Percentiles rank a stretch among this genome's conserved stretches.
These are phyloP conservation scores for Candida pseudofarinosa DNA, from an alignment of 805 yeast genomes.

Conservation along the genomic window DNA sequence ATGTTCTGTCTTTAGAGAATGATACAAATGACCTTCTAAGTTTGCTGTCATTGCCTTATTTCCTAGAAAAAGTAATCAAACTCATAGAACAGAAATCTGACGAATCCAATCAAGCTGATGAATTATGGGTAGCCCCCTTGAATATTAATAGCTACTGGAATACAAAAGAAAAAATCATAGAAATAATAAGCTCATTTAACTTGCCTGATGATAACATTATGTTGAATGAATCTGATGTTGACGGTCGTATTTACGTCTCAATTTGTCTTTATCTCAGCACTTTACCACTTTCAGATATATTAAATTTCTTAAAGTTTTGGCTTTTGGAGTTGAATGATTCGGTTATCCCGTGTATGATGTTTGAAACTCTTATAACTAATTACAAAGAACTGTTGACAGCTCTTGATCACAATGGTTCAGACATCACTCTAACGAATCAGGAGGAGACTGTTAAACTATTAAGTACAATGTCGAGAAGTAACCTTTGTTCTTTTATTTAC, in stretches of 20 bases:
- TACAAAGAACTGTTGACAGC: conserved; percentile 11
- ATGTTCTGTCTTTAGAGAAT: conserved; percentile 11
- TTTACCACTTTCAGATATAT: conserved; percentile 7
- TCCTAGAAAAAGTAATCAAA: conserved; percentile 20
- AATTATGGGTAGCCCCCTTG: conserved; percentile 28
- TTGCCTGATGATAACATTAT: conserved; percentile 6
- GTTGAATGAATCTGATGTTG: conserved; percentile 18
- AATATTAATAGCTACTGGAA: conserved; percentile 32
- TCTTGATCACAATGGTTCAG: conserved; percentile 8
- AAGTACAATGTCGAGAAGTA: conserved; percentile 35
- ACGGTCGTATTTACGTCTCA: conserved; percentile 17
- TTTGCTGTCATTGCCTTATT: conserved; percentile 29
- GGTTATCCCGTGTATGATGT: conserved; percentile 37
- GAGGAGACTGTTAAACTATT: conserved; percentile 22
- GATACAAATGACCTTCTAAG: conserved; percentile 15
- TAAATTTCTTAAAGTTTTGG: conserved; percentile 38
- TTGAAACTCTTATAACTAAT: conserved; percentile 24
- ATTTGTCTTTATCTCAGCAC: conserved; percentile 11
- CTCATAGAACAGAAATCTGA: conserved; percentile 13
- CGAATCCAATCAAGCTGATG: conserved; percentile 2
- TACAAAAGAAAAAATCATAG: conserved; percentile 26
- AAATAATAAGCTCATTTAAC: conserved; percentile 17
- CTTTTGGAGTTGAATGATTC: conserved; percentile 39
- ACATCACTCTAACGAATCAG: conserved; percentile 2
- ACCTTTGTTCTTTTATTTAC: conserved; percentile 32